Evolutionary conservation across 495 filamentous ascomycete species (phyloP), one percentile per base, ranked within the genome.

Genomic region (Xylaria scruposa): DNA sequence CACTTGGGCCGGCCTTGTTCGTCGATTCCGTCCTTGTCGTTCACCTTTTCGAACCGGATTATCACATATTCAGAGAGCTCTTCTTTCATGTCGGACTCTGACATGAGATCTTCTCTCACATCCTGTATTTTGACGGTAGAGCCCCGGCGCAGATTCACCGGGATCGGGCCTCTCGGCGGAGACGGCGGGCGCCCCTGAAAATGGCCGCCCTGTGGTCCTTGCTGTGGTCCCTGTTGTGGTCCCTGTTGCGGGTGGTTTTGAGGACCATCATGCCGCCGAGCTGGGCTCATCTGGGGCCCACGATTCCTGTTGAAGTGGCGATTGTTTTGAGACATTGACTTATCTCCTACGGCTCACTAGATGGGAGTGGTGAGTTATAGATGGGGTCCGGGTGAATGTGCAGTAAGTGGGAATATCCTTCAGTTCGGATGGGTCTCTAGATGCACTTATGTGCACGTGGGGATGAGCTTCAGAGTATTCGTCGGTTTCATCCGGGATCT

Each of bases 1-100:
- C 70, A 66, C 46, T 67, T 68, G 54, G 54, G 70, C 4, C 42
- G 69, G 40, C 78, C 80, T 26, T 79, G 70, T 51, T 72, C 69
- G 61, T 78, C 78, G 40, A 77, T 72, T 17, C 40, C 70, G 21
- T 72, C 67, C 36, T 75, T 70, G 44, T 70, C 63, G 13, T 70
- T 29, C 59, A 73, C 58, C 70, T 73, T 78, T 60, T 81, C 77
- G 38, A 82, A 78, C 2, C 80, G 79, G 64, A 78, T 74, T 4
- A 79, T 73, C 29, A 33, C 49, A 64, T 79, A 82, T 5, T 80
- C 75, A 0, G 81, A 76, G 44, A 78, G 73, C 0, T 72, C 76
- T 19, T 79, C 76, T 46, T 51, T 77, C 51, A 77, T 79, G 31
- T 82, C 76, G 21, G 70, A 66, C 36, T 62, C 64, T 1, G 76